Base-by-base conservation (phyloP, 2,329 filamentous ascomycete species). In the Didymella exigua region DNA sequence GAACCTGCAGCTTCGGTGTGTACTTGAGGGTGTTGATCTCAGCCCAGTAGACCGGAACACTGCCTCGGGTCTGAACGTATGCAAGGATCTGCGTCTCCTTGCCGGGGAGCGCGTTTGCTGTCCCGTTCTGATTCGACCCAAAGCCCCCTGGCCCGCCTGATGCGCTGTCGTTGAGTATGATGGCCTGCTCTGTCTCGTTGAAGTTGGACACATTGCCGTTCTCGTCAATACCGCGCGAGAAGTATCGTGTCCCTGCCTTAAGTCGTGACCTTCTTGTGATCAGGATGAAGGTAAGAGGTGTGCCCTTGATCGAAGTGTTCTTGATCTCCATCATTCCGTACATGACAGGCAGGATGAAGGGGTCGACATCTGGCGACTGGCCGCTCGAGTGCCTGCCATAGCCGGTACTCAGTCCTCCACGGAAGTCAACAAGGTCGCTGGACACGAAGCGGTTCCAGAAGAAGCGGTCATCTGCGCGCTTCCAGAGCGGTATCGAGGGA, bases 381-480 rank as follows among this genome's bases (percentile, higher is more conserved):
- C 87, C 88, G 21, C 82, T 81, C 49, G 89, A 84, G 50, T 85
- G 83, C 59, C 89, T 79, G 23, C 78, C 78, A 56, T 78, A 78
- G 30, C 79, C 78, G 55, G 77, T 77, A 44, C 76, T 75, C 23
- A 76, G 73, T 2, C 85, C 84, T 27, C 81, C 85, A 58, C 93
- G 87, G 73, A 96, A 96, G 73, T 96, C 87, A 69, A 98, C 96
- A 54, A 99, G 78, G 69, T 97, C 92, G 7, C 90, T 89, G 74
- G 93, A 91, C 43, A 98, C 84, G 75, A 96, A 96, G 61, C 89
- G 88, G 77, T 99, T 99, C 91, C 93, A 99, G 81, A 97, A 99
- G 82, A 99, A 99, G 61, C 95, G 91, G 73, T 98, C 93, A 75
- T 99, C 95, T 60, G 93, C 89, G 65, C 92, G 84, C 81, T 89